Evolutionary conservation across 257 asterid species (phyloP), one percentile per base, ranked within the genome.

Genomic region (Fraxinus pennsylvanica): DNA sequence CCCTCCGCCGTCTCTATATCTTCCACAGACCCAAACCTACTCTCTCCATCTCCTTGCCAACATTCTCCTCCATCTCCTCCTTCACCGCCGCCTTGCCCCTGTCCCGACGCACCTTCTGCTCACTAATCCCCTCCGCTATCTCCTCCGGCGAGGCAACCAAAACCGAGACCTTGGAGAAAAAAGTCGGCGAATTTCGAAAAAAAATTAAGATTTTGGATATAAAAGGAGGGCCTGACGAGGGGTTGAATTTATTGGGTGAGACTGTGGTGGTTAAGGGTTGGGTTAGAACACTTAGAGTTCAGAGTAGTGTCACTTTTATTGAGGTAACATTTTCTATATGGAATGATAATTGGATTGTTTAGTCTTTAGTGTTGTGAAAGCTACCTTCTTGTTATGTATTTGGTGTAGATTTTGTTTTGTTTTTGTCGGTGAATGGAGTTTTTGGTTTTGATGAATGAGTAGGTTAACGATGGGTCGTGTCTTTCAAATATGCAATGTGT

Each of bases 401-500:
- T 59, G 3, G 77, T 69, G 73, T 35, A 36, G 41, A 74, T 43
- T 43, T 76, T 78, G 45, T 36, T 79, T 47, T 33, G 17, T 74
- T 25, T 57, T 45, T 33, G 4, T 30, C 19, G 72, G 72, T 75
- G 70, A 82, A 52, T 84, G 77, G 77, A 74, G 78, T 71, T 73
- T 41, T 12, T 71, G 43, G n/a, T 36, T 73, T 75, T 78, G 36
- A 77, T 65, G 63, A 17, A 63, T 86, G 80, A 79, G 72, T 82
- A 95, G 99, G 92, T 95, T 71, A 95, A 95, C 75, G 99, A 96
- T 86, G 99, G 99, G 36, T 96, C 99, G 22, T 93, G 99, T 83
- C 93, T 93, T 77, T 93, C 98, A 0, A 95, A 89, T 81, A 89
- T 95, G 98, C 99, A 95, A 93, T 95, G 99, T 50, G 98, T 93